Base-by-base conservation (phyloP, 805 yeast species). In the Wickerhamiella nectarea region DNA sequence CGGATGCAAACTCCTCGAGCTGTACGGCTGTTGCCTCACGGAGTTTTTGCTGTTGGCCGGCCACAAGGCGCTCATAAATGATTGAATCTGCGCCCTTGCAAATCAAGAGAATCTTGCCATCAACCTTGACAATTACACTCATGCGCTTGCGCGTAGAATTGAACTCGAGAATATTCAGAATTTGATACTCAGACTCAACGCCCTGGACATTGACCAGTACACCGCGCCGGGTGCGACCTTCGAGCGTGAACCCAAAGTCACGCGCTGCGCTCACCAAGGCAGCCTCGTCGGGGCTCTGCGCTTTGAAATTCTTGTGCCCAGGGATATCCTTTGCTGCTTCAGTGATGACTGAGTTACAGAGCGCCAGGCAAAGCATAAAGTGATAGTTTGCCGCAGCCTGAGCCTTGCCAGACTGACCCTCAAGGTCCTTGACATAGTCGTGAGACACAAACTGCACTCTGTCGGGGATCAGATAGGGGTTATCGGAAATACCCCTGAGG, bases 231-330 rank as follows among this genome's bases (percentile, higher is more conserved):
- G 70, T 67, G 43, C 80, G 65, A 26, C 71, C 81, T 34, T 69
- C 60, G 56, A 80, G 76, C 0, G 74, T 76, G 51, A 79, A 69
- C 11, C 93, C 93, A 46, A 80, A 54, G 58, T 82, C 91, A 44
- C 85, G 66, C 1, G 91, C 91, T 20, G 76, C 80, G 1, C 82
- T 69, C 11, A 82, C 93, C 44, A 82, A 68, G 1, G 93, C 91
- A 25, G 81, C 78, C 57, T 83, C 93, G 62, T 82, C 93, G 0
- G 93, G 93, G 4, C 86, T 78, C 57, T 82, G 91, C 0, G 93
- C 93, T 56, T 80, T 79, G 65, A 76, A 80, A 25, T 70, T 74
- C 36, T 74, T 57, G 20, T 65, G 59, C 2, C 60, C 61, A 1
- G 56, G 57, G 24, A 52, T 45, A 17, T 56, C 59, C 19, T 54